Percentiles rank a stretch among this genome's conserved stretches.
Conservation (phyloP, 2,329 filamentous ascomycete species). For the Fusarium miscanthi region DNA sequence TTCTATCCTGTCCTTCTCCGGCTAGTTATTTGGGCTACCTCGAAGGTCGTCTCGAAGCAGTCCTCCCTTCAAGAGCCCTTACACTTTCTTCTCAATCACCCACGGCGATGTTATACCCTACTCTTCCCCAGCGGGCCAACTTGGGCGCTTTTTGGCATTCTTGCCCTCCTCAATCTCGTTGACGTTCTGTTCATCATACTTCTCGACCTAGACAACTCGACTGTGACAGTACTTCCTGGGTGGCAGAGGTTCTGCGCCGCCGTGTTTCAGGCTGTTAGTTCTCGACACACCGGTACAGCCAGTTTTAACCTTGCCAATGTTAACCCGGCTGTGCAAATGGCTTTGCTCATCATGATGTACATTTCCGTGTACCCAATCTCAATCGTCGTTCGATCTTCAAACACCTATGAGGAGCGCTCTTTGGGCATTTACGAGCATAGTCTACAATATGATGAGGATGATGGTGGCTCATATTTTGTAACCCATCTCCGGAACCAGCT, state of each 20-base stretch:
- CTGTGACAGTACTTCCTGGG: constrained; percentile 57
- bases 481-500: constrained; percentile 53
- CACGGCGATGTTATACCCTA: constrained; percentile 70
- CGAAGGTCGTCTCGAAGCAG: constrained; percentile 56
- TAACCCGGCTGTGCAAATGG: constrained; percentile 66
- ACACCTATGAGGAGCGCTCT: constrained; percentile 71
- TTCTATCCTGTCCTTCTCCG: constrained; percentile 69
- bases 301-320: constrained; percentile 62
- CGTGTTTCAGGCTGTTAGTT: constrained; percentile 67
- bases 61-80: constrained; percentile 57
- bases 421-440: constrained; percentile 64
- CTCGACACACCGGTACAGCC: constrained; percentile 60
- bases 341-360: constrained; percentile 74
- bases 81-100: constrained; percentile 70
- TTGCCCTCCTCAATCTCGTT: constrained; percentile 63
- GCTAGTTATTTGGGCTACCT: constrained; percentile 67
- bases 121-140: constrained; percentile 70
- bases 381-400: constrained; percentile 69
- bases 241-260: constrained; percentile 64
- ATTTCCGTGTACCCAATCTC: constrained; percentile 71
- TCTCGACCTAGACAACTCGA: constrained; percentile 62
- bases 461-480: constrained; percentile 47
- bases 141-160: constrained; percentile 64
- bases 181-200: constrained; percentile 66
- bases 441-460: constrained; percentile 43